A percentile compares a stretch with the other conserved stretches of the same genome.
Evolutionary conservation across 371 early-diverging fungal species (phyloP).

Genomic region (Mucor lusitanicus): DNA sequence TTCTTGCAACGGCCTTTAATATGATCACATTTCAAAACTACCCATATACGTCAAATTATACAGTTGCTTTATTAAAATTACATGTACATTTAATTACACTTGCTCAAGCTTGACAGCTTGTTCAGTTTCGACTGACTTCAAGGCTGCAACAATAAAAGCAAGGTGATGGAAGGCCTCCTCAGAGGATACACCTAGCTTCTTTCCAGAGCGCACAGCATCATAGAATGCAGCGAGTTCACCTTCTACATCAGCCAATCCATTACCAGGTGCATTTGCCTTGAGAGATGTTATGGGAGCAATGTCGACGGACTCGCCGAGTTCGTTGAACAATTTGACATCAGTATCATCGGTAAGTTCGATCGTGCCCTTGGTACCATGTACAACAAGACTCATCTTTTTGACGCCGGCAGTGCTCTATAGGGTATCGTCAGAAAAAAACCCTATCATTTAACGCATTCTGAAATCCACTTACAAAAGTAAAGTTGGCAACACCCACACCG

Average conservation of each 20-base stretch:
- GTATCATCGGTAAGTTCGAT: slow-evolving; percentile 35
- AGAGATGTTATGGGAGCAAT: slow-evolving; percentile 8
- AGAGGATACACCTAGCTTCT: slow-evolving; percentile 28
- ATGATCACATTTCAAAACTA: too few species aligned
- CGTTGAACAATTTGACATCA: slow-evolving; percentile 32
- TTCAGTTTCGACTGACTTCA: slow-evolving; percentile 43
- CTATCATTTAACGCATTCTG: not conserved
- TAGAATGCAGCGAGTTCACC: slow-evolving; percentile 45
- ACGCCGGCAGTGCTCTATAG: slow-evolving; percentile 42
- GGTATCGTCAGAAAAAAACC: not conserved
- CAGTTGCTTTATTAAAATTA: not conserved
- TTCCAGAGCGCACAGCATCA: slow-evolving; percentile 30
- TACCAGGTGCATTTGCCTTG: slow-evolving; percentile 21
- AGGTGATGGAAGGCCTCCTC: slow-evolving; percentile 52
- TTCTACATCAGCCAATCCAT: slow-evolving; percentile 46
- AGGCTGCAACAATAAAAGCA: slow-evolving; percentile 45
- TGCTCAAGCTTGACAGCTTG: slow-evolving; percentile 25
- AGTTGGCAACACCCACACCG: slow-evolving; percentile 45
- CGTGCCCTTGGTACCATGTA: slow-evolving; percentile 49
- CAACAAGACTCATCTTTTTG: slow-evolving; percentile 31
- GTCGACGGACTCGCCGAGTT: slow-evolving; percentile 22
- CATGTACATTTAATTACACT: not conserved
- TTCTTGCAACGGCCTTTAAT: too few species aligned
- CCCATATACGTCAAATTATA: too few species aligned
- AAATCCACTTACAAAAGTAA: slow-evolving; percentile 49